phyloP scores from a whole-genome alignment of 75 land plant genomes.

The Picea glauca region DNA sequence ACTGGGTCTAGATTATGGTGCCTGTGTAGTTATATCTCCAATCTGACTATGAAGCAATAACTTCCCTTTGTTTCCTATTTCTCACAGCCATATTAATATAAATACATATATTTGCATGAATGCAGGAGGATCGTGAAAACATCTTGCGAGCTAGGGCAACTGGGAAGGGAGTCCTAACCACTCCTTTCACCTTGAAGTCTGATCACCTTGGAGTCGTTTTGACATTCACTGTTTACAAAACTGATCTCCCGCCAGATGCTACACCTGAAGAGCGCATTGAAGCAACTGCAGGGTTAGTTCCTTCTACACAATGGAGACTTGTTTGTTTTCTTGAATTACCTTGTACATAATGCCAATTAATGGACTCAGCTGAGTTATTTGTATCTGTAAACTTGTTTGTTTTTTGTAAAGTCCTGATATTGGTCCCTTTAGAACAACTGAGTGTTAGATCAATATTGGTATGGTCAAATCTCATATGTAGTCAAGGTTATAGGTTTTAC shows the following conservation, averaged over 20 bases:
- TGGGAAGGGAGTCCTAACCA: constrained; percentile 88
- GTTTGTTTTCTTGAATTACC: not conserved
- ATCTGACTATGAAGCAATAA: not conserved
- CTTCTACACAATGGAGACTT: not conserved
- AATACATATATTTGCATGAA: not conserved
- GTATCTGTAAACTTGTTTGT: not conserved
- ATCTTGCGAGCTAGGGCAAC: constrained; percentile 79
- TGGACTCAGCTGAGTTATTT: not conserved
- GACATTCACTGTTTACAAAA: constrained; percentile 82
- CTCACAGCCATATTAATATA: not conserved
- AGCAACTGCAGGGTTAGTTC: constrained; percentile 78
- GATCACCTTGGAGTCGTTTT: constrained; percentile 84
- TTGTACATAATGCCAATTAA: not conserved
- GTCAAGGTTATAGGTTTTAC: not conserved
- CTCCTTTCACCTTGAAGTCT: constrained; percentile 75
- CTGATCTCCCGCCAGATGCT: constrained; percentile 69
- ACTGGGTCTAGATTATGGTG: not conserved
- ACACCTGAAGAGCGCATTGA: constrained; percentile 70
- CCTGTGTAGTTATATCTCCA: not conserved
- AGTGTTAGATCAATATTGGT: not conserved
- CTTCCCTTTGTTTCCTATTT: not conserved
- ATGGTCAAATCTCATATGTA: not conserved
- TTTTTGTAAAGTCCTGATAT: not conserved
- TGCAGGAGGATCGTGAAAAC: constrained; percentile 90
- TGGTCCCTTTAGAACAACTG: not conserved